Evolutionary conservation across 202 grass and related monocot genomes (phyloP).

Genomic region (Musa balbisiana): DNA sequence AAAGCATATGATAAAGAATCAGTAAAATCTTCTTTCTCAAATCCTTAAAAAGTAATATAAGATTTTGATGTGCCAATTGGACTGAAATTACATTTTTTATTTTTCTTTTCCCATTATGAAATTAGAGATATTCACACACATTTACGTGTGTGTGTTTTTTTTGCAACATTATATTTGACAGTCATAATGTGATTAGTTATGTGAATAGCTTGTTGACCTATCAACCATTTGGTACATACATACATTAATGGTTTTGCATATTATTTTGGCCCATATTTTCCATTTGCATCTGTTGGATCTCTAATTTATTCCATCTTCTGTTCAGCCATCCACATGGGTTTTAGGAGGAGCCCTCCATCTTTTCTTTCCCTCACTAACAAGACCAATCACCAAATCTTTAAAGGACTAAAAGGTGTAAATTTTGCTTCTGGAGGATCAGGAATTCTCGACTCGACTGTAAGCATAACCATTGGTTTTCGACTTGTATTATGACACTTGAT

Average conservation of each 20-base stretch:
- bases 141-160: not conserved
- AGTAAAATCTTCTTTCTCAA: too few relatives aligned
- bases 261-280: not conserved
- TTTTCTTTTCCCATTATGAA: too few relatives aligned
- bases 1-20: too few relatives aligned
- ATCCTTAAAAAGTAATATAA: too few relatives aligned
- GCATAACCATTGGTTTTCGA: not conserved
- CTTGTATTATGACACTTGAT: not conserved
- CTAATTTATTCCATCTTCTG: not conserved
- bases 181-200: too few relatives aligned
- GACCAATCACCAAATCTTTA: slow-evolving; percentile 39
- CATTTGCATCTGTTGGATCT: not conserved
- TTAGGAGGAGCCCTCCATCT: slow-evolving; percentile 70
- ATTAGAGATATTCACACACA: too few relatives aligned
- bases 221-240: too few relatives aligned
- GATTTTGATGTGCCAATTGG: too few relatives aligned
- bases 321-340: slow-evolving; percentile 73
- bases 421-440: slow-evolving; percentile 95
- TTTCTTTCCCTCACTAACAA: slow-evolving; percentile 61
- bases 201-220: too few relatives aligned
- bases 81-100: too few relatives aligned
- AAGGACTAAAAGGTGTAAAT: slow-evolving; percentile 55
- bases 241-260: not conserved
- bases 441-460: slow-evolving; percentile 72
- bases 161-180: too few relatives aligned